These are phyloP conservation scores for Chaetoceros muelleri DNA, from an alignment of 108 stramenopile genomes.

Conservation along the genomic window DNA sequence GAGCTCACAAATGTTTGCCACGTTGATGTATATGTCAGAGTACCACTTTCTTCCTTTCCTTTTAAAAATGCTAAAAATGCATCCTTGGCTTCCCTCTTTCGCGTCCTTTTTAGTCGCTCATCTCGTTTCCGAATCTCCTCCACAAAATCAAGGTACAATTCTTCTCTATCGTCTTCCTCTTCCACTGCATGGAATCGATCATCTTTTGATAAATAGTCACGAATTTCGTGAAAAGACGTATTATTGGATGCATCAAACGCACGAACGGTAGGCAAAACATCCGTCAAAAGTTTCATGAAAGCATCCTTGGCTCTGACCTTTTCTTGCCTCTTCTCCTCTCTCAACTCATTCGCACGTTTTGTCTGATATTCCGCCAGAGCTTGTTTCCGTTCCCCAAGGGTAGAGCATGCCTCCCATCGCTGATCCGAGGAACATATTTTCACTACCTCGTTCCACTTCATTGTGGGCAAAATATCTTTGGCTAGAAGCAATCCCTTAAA, in stretches of 20 bases:
- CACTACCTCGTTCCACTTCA: slow-evolving; percentile 68
- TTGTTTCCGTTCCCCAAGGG: slow-evolving; percentile 69
- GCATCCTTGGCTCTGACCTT: slow-evolving; percentile 62
- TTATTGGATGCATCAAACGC: slow-evolving; percentile 19
- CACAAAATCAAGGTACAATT: slow-evolving; percentile 62
- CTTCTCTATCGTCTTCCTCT: slow-evolving; percentile 52
- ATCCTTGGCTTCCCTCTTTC: slow-evolving; percentile 55
- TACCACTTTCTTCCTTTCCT: slow-evolving; percentile 54
- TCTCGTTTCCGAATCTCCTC: slow-evolving; percentile 70
- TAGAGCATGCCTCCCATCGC: slow-evolving; percentile 56
- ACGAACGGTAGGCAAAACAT: slow-evolving; percentile 35
- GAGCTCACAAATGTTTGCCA: slow-evolving; percentile 55
- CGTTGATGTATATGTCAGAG: slow-evolving; percentile 54
- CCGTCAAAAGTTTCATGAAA: slow-evolving; percentile 46
- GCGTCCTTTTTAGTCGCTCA: slow-evolving; percentile 53
- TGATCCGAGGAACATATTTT: slow-evolving; percentile 48
- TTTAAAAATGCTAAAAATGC: slow-evolving; percentile 38
- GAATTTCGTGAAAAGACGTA: slow-evolving; percentile 42
- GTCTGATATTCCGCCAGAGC: slow-evolving; percentile 83
- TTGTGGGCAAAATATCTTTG: slow-evolving; percentile 49
- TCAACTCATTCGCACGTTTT: slow-evolving; percentile 72
- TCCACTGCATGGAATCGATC: slow-evolving; percentile 76
- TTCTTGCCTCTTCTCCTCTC: slow-evolving; percentile 58
- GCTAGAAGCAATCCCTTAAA: slow-evolving; percentile 75
- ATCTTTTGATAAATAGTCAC: slow-evolving; percentile 52